These are phyloP conservation scores for Echinochloa phyllopogon DNA, from an alignment of 176 grass and related monocot genomes.

Conservation along the genomic window DNA sequence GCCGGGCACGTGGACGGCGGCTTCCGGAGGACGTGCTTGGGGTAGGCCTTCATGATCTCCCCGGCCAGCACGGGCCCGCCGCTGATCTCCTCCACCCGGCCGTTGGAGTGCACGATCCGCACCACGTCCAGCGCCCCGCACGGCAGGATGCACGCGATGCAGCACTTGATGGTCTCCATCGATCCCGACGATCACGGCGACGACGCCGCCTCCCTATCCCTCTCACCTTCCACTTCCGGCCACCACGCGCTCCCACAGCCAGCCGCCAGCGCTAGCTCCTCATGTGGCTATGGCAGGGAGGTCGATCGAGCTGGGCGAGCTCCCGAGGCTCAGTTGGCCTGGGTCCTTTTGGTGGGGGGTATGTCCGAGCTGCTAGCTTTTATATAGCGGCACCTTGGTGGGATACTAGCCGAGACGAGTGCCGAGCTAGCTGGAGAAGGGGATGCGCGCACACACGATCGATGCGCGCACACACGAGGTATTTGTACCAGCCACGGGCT, in stretches of 20 bases:
- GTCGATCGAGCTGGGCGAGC: slow-evolving; percentile 13
- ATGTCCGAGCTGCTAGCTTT: slow-evolving; percentile 44
- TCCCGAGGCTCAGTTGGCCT: slow-evolving; percentile 20
- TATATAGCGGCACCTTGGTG: slow-evolving; percentile 41
- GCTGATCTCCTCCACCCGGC: slow-evolving; percentile 91
- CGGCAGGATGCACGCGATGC: slow-evolving; percentile 98
- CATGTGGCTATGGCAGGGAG: slow-evolving; percentile 21
- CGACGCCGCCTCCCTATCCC: not conserved
- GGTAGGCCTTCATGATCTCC: slow-evolving; percentile 91
- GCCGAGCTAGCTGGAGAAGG: not conserved
- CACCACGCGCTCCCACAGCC: not conserved
- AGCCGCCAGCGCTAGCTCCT: slow-evolving; percentile 33
- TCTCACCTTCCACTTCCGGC: not conserved
- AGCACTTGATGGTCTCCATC: slow-evolving; percentile 95
- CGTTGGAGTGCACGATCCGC: slow-evolving; percentile 96
- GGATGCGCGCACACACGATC: slow-evolving; percentile 25
- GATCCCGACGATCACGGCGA: not conserved
- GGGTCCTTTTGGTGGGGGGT: slow-evolving; percentile 46
- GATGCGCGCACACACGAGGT: slow-evolving; percentile 28
- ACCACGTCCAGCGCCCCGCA: slow-evolving; percentile 96
- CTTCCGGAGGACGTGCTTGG: slow-evolving; percentile 86
- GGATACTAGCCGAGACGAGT: slow-evolving; percentile 26
- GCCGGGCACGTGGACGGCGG: slow-evolving; percentile 59
- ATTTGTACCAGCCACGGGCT: slow-evolving; percentile 16
- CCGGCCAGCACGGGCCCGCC: slow-evolving; percentile 72